phyloP scores from a whole-genome alignment of 2,329 filamentous ascomycete genomes.

The Neofusicoccum kwambonambiense region DNA sequence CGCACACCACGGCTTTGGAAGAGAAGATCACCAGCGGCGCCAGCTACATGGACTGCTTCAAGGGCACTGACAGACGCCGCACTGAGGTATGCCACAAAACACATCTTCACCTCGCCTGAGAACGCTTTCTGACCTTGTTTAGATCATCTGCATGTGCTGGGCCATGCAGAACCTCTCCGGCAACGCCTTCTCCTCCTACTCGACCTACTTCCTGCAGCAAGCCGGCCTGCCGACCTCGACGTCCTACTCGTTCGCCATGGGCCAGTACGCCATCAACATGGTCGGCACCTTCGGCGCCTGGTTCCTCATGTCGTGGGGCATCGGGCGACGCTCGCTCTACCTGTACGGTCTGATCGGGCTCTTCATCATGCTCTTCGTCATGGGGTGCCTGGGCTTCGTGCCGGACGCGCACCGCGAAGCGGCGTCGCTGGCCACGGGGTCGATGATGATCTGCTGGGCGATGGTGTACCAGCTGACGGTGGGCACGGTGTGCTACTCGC shows the following conservation, averaged over 20 bases:
- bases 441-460: constrained; percentile 63
- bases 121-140: too few species aligned
- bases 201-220: constrained; percentile 50
- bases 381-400: constrained; percentile 80
- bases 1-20: constrained; percentile 81
- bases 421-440: constrained; percentile 74
- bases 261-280: constrained; percentile 68
- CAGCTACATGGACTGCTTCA: constrained; percentile 81
- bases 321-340: constrained; percentile 75
- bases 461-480: constrained; percentile 82
- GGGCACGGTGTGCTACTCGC: constrained; percentile 84
- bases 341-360: constrained; percentile 69
- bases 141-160: constrained; percentile 57
- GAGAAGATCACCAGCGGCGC: constrained; percentile 71
- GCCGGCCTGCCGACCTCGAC: constrained; percentile 44
- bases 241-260: constrained; percentile 51
- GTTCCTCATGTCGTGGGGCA: constrained; percentile 71
- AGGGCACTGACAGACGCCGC: constrained; percentile 71
- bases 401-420: constrained; percentile 57
- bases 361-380: constrained; percentile 73
- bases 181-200: constrained; percentile 49
- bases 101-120: too few species aligned
- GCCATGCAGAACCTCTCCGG: constrained; percentile 50
- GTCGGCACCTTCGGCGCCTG: constrained; percentile 78
- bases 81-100: constrained; percentile 53